These are phyloP conservation scores for Phytophthora crassamura DNA, from an alignment of 352 stramenopile genomes.

Conservation along the genomic window DNA sequence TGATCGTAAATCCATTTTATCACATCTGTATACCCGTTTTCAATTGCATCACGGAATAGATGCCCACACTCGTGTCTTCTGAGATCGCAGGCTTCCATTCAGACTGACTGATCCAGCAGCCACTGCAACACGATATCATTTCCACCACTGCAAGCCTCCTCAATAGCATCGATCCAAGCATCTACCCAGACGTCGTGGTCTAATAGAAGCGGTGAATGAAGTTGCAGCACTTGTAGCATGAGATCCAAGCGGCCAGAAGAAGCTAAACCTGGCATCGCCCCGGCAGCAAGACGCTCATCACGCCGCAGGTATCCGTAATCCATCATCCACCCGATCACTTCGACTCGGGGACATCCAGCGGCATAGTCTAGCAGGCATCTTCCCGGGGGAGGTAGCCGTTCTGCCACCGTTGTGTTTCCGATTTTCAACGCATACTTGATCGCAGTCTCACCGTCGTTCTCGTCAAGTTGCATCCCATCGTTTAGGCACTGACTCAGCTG, in stretches of 20 bases:
- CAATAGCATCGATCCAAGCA: not conserved
- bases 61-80: not conserved
- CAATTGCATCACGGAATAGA: not conserved
- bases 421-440: too few relatives aligned
- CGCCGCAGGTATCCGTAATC: slow-evolving; percentile 9
- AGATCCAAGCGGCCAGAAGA: slow-evolving; percentile 4
- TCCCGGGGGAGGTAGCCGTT: not conserved
- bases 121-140: not conserved
- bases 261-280: too few relatives aligned
- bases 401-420: too few relatives aligned
- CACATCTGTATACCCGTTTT: not conserved
- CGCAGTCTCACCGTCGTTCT: too few relatives aligned
- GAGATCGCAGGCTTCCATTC: not conserved
- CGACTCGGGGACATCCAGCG: not conserved
- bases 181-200: not conserved
- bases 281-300: slow-evolving; percentile 1
- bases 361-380: slow-evolving; percentile 10
- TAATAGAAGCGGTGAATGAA: not conserved
- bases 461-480: too few relatives aligned
- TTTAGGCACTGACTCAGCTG: too few relatives aligned
- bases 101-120: not conserved
- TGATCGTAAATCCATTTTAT: too few relatives aligned
- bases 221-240: slow-evolving; percentile 18
- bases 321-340: slow-evolving; percentile 27
- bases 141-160: not conserved